Evolutionary conservation across 2,329 filamentous ascomycete genomes (phyloP).

Genomic region (Aspergillus ustus): DNA sequence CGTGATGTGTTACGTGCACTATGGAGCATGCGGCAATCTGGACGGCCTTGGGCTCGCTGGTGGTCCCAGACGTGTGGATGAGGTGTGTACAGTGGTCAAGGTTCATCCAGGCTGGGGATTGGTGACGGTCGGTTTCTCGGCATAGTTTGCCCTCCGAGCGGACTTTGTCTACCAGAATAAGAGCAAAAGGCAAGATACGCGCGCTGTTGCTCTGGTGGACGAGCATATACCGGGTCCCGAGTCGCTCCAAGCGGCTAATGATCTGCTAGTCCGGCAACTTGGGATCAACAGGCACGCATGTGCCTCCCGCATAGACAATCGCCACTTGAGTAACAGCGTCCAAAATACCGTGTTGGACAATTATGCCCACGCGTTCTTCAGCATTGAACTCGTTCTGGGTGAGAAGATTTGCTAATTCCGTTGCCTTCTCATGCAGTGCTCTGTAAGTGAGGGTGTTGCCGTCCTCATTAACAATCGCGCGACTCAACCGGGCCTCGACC

Average conservation of each 20-base stretch:
- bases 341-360: conserved; percentile 18
- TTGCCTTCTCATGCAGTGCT: too few relatives aligned
- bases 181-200: too few relatives aligned
- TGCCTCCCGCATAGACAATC: conserved; percentile 29
- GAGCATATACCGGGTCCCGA: too few relatives aligned
- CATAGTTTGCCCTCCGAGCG: too few relatives aligned
- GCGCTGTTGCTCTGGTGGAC: too few relatives aligned
- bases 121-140: too few relatives aligned
- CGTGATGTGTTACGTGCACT: conserved; percentile 25
- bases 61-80: conserved; percentile 30
- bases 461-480: too few relatives aligned
- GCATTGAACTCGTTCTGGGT: too few relatives aligned
- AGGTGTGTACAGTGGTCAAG: conserved; percentile 19
- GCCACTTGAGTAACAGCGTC: conserved; percentile 30
- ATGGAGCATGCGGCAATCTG: conserved; percentile 27
- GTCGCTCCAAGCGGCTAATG: conserved; percentile 18
- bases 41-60: conserved; percentile 28
- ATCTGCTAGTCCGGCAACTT: conserved; percentile 26
- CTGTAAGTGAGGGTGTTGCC: too few relatives aligned
- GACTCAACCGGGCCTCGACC: conserved; percentile 23
- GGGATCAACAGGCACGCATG: conserved; percentile 29
- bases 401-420: too few relatives aligned
- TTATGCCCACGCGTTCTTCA: conserved; percentile 3
- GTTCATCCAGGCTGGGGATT: too few relatives aligned
- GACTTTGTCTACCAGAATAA: too few relatives aligned